Evolutionary conservation across 2,329 filamentous ascomycete genomes (phyloP).

Genomic region (Ceratocystis huliohia): DNA sequence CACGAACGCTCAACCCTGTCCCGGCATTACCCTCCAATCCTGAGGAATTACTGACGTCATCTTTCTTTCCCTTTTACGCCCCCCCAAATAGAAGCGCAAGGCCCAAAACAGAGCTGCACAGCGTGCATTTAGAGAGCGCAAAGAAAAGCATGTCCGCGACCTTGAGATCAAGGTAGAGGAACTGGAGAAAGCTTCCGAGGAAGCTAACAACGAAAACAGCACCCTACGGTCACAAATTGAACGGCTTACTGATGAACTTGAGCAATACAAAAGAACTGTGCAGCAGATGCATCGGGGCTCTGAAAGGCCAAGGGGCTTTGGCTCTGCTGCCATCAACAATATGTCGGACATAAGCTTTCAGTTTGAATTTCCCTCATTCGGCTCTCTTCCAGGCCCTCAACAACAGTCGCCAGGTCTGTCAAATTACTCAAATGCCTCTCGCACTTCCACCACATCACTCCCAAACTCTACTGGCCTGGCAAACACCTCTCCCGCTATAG

Average conservation of each 20-base stretch:
- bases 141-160: conserved; percentile 81
- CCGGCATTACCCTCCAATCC: background rate
- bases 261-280: conserved; percentile 80
- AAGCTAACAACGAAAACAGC: conserved; percentile 73
- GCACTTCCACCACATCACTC: conserved; percentile 4
- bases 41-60: conserved; percentile 3
- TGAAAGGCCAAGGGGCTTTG: conserved; percentile 28
- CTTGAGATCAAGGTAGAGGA: conserved; percentile 67
- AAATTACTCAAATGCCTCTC: conserved; percentile 3
- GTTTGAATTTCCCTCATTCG: conserved; percentile 94
- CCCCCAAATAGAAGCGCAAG: conserved; percentile 64
- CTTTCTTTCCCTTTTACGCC: background rate
- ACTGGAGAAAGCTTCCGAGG: conserved; percentile 70
- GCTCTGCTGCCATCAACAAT: conserved; percentile 41
- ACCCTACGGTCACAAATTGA: conserved; percentile 78
- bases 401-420: conserved; percentile 18
- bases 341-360: conserved; percentile 70
- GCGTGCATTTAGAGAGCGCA: conserved; percentile 84
- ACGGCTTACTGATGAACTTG: conserved; percentile 69
- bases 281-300: conserved; percentile 40
- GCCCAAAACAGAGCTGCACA: conserved; percentile 90
- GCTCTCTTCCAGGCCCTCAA: conserved; percentile 48
- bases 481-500: background rate
- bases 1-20: background rate
- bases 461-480: conserved; percentile 22